Evolutionary conservation across 1,284 basidiomycete species (phyloP), one percentile per base, ranked within the genome.

Genomic region (Fomitopsis pinicola): DNA sequence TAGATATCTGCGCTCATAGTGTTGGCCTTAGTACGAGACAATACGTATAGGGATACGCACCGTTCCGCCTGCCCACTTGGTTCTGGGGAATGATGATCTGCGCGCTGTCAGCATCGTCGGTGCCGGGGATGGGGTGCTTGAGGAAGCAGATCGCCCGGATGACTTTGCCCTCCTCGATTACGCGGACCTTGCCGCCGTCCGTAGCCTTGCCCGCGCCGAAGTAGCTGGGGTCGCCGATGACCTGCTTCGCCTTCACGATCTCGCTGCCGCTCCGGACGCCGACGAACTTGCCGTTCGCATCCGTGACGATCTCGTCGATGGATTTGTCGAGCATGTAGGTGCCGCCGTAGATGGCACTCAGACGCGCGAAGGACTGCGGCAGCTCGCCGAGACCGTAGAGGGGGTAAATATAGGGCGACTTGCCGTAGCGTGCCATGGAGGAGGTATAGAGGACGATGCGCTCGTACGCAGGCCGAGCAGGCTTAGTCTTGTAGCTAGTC

Each of bases 251-350:
- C 80, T 92, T 97, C 72, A 97, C 97, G 17, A 89, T 97, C 81
- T 99, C 97, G 8, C 85, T 83, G 45, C 88, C 95, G 68, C 89
- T 92, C 48, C 89, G 91, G 48, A 99, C 97, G 60, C 97, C 97
- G 58, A 92, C 83, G 70, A 99, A 98, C 75, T 92, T 94, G 72
- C 97, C 97, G 63, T 90, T 86, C 9, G 78, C 72, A 72, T 91
- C 92, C 56, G 91, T 91, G 63, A 98, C 90, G 70, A 99, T 95
- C 75, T 94, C 87, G 66, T 98, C 89, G 69, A 98, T 91, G 62
- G 83, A 83, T 80, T 99, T 99, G 83, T 98, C 95, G 62, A 99
- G 90, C 97, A 99, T 99, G 81, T 99, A 99, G 17, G 97, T 99
- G 58, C 97, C 97, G 59, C 97, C 97, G 75, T 99, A 98, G 75